Evolutionary conservation across 2,329 filamentous ascomycete species (phyloP).

Genomic region (Nectriaceae sp.): DNA sequence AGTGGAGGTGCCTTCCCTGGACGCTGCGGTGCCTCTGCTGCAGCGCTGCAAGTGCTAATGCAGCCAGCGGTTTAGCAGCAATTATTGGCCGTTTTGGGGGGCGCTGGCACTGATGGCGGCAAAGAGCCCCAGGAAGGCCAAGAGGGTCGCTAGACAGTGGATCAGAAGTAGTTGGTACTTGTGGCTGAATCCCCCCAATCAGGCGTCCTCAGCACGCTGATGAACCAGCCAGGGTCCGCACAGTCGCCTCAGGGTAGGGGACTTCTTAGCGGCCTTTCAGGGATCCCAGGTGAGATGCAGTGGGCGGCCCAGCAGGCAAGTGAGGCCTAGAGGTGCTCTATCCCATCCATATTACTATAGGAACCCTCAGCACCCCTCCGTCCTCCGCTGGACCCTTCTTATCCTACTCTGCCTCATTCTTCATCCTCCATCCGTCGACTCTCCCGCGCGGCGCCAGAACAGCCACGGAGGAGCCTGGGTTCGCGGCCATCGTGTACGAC

Average conservation of each 20-base stretch:
- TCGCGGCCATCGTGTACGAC: conserved; percentile 15
- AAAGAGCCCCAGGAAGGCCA: conserved; percentile 17
- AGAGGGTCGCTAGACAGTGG: not conserved
- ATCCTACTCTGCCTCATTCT: conserved; percentile 8
- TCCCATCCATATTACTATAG: conserved; percentile 22
- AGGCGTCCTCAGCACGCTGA: not conserved
- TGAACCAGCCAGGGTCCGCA: not conserved
- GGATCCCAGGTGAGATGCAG: not conserved
- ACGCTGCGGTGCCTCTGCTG: not conserved
- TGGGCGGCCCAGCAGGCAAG: not conserved
- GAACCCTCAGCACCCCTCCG: conserved; percentile 27
- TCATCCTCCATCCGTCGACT: conserved; percentile 17
- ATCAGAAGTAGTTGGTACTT: conserved; percentile 26
- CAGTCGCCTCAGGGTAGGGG: not conserved
- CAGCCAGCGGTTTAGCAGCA: conserved; percentile 17
- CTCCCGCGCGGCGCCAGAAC: conserved; percentile 20
- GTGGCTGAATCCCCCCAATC: conserved; percentile 13
- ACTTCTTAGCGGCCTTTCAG: not conserved
- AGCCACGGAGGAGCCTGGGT: conserved; percentile 23
- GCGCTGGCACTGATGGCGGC: conserved; percentile 17
- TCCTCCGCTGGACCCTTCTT: conserved; percentile 15
- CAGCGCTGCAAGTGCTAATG: conserved; percentile 18
- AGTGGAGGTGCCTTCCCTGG: not conserved
- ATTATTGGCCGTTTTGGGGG: conserved; percentile 24
- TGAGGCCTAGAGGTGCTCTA: not conserved